phyloP scores from a whole-genome alignment of 2,329 filamentous ascomycete species.

The Apiospora rasikravindrae region DNA sequence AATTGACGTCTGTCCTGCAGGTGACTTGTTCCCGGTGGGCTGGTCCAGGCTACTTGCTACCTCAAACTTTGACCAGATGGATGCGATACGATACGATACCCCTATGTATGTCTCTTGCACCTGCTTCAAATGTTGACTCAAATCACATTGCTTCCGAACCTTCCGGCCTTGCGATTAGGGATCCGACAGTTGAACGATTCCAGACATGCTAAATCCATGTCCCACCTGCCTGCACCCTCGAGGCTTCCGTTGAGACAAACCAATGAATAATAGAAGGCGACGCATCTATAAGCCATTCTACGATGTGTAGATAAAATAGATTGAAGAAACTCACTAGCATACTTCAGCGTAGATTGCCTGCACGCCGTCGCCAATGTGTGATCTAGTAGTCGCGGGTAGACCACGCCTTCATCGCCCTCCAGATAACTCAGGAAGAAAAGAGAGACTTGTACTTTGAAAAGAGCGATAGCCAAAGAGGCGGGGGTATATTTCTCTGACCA shows the following conservation, averaged over 20 bases:
- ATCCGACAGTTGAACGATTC: neutral
- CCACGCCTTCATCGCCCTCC: neutral
- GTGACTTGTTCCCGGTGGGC: neutral
- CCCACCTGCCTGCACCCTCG: neutral
- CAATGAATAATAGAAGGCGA: neutral
- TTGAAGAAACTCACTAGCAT: too few relatives aligned
- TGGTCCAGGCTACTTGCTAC: neutral
- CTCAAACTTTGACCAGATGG: neutral
- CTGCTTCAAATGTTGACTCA: neutral
- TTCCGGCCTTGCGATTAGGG: neutral
- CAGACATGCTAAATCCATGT: neutral
- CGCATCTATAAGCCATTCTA: too few relatives aligned
- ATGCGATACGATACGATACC: neutral
- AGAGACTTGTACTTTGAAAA: neutral
- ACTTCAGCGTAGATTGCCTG: too few relatives aligned
- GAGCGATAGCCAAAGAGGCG: slow-evolving; percentile 5
- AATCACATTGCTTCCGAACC: neutral
- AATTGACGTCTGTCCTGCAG: neutral
- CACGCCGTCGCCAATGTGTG: neutral
- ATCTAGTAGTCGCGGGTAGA: neutral
- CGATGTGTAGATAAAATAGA: too few relatives aligned
- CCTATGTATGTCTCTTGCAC: neutral
- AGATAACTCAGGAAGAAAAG: neutral
- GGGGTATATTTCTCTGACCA: slow-evolving; percentile 8
- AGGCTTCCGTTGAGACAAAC: neutral